Conservation (phyloP, 2,329 filamentous ascomycete species). For the Penicillium sp. region DNA sequence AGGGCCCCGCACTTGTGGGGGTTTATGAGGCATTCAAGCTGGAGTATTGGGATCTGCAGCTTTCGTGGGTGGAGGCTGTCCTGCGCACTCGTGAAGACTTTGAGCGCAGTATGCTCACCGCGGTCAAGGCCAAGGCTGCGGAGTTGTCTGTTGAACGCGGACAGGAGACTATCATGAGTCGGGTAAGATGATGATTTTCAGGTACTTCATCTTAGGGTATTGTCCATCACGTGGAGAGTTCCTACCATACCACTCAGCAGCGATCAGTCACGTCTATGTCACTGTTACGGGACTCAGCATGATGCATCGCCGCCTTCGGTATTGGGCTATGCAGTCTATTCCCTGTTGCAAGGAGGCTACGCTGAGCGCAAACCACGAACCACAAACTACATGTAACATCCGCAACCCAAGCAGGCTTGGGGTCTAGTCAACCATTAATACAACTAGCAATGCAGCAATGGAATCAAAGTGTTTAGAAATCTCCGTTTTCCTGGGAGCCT, state of each 20-base stretch:
- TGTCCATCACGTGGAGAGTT: too few relatives aligned
- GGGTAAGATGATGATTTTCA: slow-evolving; percentile 68
- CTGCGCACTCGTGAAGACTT: slow-evolving; percentile 86
- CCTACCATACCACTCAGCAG: neutral
- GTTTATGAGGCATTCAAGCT: slow-evolving; percentile 80
- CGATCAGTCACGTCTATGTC: too few relatives aligned
- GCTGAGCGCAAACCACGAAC: neutral
- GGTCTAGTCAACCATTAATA: slow-evolving; percentile 9
- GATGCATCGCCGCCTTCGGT: neutral
- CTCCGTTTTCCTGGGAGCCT: too few relatives aligned
- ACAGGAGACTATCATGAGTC: slow-evolving; percentile 89
- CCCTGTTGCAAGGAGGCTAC: neutral
- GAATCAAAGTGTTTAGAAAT: too few relatives aligned
- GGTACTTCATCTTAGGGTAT: neutral
- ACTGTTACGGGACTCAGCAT: neutral
- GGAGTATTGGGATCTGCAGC: slow-evolving; percentile 88
- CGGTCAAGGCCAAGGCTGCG: slow-evolving; percentile 82
- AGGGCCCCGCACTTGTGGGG: slow-evolving; percentile 67
- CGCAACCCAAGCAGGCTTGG: slow-evolving; percentile 25
- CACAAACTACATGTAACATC: neutral
- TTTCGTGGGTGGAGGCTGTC: slow-evolving; percentile 93
- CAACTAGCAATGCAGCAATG: slow-evolving; percentile 3
- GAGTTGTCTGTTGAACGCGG: slow-evolving; percentile 77
- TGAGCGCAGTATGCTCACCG: slow-evolving; percentile 81
- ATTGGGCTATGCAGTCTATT: neutral